Conservation (phyloP, 2,329 filamentous ascomycete genomes). For the Aspergillus sp. region DNA sequence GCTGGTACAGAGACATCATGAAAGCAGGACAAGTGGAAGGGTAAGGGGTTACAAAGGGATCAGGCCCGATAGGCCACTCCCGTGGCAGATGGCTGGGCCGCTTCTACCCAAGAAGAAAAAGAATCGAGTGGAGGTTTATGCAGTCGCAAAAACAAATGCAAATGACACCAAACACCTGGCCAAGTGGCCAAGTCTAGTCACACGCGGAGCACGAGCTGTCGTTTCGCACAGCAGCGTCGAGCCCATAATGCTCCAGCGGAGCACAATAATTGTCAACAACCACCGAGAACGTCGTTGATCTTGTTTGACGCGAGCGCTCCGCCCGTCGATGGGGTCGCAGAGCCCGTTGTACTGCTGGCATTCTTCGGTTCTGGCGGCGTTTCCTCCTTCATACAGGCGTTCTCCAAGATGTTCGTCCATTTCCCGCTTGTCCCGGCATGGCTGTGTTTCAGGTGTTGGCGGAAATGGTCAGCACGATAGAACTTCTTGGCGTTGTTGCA, state of each 20-base stretch:
- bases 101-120: neutral
- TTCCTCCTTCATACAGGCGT: conserved; percentile 93
- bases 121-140: neutral
- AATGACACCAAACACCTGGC: neutral
- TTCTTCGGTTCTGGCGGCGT: conserved; percentile 31
- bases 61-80: no score
- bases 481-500: conserved; percentile 99
- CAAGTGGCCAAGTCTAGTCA: no score
- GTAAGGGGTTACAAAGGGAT: no score
- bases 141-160: neutral
- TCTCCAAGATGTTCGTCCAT: conserved; percentile 98
- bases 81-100: neutral
- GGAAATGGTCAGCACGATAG: conserved; percentile 94
- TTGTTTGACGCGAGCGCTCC: conserved; percentile 26
- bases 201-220: neutral
- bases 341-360: conserved; percentile 5
- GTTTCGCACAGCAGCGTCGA: neutral
- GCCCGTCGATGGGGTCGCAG: conserved; percentile 5
- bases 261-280: conserved; percentile 23
- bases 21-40: no score
- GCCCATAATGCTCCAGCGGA: neutral
- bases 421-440: conserved; percentile 95
- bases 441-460: conserved; percentile 96
- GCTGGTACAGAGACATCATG: neutral
- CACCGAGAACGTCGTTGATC: conserved; percentile 29